Conservation (phyloP, 2,329 filamentous ascomycete species). For the Verticillium longisporum region DNA sequence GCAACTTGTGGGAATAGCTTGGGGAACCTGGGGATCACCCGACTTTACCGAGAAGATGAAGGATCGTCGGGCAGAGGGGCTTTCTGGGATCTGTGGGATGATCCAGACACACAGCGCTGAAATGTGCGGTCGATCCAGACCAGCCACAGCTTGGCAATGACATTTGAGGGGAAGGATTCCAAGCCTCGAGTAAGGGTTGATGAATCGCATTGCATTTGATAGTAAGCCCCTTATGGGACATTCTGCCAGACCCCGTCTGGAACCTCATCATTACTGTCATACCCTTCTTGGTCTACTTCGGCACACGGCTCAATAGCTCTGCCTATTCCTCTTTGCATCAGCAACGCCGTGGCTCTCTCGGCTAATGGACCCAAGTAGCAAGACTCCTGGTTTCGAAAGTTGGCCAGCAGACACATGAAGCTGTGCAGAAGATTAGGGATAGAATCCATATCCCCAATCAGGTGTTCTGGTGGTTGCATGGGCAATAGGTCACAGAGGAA, state of each 20-base stretch:
- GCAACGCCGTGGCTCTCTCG: neutral
- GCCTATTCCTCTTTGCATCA: neutral
- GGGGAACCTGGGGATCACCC: too few relatives aligned
- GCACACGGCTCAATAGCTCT: neutral
- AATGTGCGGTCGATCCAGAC: neutral
- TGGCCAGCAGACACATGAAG: conserved; percentile 13
- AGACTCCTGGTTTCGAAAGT: conserved; percentile 14
- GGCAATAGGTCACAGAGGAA: conserved; percentile 14
- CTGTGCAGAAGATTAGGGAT: conserved; percentile 9
- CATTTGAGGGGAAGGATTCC: neutral
- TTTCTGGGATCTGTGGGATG: too few relatives aligned
- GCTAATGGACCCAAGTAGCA: conserved; percentile 1
- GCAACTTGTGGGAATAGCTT: too few relatives aligned
- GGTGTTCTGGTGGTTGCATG: neutral
- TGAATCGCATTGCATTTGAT: neutral
- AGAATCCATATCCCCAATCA: conserved; percentile 1
- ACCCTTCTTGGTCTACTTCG: neutral
- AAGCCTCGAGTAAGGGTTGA: too few relatives aligned
- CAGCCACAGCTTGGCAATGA: neutral
- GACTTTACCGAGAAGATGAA: too few relatives aligned
- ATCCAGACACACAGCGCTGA: too few relatives aligned
- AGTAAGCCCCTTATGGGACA: too few relatives aligned
- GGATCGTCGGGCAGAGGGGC: neutral
- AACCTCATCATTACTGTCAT: neutral
- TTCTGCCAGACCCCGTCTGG: neutral